A percentile compares a stretch with the other conserved stretches of the same genome.
phyloP scores from a whole-genome alignment of 192 early-diverging fungal species.

The Spinellus fusiger region DNA sequence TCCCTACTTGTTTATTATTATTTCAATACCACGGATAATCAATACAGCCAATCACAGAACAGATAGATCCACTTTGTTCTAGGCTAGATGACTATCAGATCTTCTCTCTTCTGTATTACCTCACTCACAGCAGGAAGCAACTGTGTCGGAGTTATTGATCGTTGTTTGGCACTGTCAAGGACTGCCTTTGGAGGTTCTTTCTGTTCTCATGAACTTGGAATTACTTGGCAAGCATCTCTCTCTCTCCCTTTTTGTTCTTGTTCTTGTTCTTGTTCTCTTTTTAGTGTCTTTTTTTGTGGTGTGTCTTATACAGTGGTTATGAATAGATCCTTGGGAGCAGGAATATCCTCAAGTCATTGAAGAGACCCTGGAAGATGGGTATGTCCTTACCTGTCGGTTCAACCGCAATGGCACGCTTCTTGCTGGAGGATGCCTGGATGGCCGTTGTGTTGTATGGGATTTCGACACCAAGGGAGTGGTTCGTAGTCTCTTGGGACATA shows the following conservation, averaged over 20 bases:
- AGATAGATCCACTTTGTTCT: too few relatives aligned
- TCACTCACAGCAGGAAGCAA: too few relatives aligned
- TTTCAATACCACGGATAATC: too few relatives aligned
- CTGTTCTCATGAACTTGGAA: slow-evolving; percentile 31
- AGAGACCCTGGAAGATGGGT: slow-evolving; percentile 67
- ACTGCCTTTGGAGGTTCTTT: too few relatives aligned
- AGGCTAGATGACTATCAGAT: too few relatives aligned
- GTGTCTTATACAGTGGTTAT: not conserved
- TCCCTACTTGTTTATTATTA: too few relatives aligned
- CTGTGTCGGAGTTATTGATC: too few relatives aligned
- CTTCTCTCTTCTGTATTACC: too few relatives aligned
- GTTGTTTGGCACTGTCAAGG: too few relatives aligned
- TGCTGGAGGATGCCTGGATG: slow-evolving; percentile 76
- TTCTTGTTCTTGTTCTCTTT: not conserved
- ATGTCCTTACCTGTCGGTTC: slow-evolving; percentile 63
- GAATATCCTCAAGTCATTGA: slow-evolving; percentile 78
- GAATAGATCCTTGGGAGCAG: slow-evolving; percentile 69
- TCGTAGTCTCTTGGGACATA: slow-evolving; percentile 67
- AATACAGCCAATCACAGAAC: too few relatives aligned
- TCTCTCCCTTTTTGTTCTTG: too few relatives aligned
- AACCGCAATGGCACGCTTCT: slow-evolving; percentile 76
- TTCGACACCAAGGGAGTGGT: slow-evolving; percentile 78
- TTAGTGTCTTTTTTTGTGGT: not conserved
- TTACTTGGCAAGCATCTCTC: slow-evolving; percentile 25
- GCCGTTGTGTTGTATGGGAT: slow-evolving; percentile 79